Evolutionary conservation across 1,284 basidiomycete genomes (phyloP).

Genomic region (Takashimella tepidaria): DNA sequence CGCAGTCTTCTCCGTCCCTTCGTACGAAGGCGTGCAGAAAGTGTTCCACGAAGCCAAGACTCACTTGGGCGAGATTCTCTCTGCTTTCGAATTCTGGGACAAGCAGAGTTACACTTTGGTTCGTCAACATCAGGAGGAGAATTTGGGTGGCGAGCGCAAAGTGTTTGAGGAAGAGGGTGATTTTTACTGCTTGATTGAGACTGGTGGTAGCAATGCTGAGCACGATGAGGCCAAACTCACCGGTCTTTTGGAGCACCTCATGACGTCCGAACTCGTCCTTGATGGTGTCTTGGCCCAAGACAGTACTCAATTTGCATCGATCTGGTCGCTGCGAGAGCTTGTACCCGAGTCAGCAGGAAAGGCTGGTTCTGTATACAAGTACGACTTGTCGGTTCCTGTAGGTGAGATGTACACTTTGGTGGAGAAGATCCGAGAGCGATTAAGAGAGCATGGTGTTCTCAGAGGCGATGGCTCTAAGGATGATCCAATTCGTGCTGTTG

Average conservation of each 20-base stretch:
- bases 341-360: conserved; percentile 91
- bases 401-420: conserved; percentile 85
- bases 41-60: conserved; percentile 56
- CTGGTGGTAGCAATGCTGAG: conserved; percentile 86
- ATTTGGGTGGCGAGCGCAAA: conserved; percentile 42
- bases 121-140: conserved; percentile 42
- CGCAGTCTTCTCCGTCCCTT: conserved; percentile 55
- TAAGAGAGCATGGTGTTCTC: conserved; percentile 68
- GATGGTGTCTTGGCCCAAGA: conserved; percentile 93
- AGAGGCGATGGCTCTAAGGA: conserved; percentile 55
- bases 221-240: conserved; percentile 97
- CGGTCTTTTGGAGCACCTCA: conserved; percentile 70
- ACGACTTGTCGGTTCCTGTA: conserved; percentile 90
- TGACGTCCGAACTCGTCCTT: conserved; percentile 73
- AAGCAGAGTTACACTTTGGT: conserved; percentile 75
- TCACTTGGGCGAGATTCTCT: conserved; percentile 89
- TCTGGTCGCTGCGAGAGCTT: conserved; percentile 94
- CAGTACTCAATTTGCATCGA: conserved; percentile 77
- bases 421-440: conserved; percentile 68
- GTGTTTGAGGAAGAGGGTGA: conserved; percentile 62
- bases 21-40: conserved; percentile 54
- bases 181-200: conserved; percentile 90
- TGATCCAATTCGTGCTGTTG: conserved; percentile 66
- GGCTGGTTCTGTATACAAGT: conserved; percentile 95
- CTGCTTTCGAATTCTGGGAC: conserved; percentile 97